Evolutionary conservation across 2,329 filamentous ascomycete genomes (phyloP), one percentile per base, ranked within the genome.

Genomic region (Elsinoe australis): DNA sequence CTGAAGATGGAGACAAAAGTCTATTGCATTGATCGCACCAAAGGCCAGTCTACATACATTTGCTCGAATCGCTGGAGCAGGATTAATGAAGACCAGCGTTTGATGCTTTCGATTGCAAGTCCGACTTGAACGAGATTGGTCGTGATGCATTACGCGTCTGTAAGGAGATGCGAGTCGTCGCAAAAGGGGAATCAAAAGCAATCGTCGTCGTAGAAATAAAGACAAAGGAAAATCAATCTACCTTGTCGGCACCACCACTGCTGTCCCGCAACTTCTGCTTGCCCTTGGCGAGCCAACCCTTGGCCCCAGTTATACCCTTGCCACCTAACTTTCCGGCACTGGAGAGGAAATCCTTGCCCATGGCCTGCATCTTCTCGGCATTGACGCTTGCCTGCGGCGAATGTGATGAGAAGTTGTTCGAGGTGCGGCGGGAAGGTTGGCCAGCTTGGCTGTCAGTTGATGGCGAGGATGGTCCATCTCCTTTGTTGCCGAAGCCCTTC

Each of bases 211-310:
- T n/a, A 24, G 35, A 47, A 41, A 31, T 33, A 39, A 24, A 41
- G 47, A 44, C 47, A 33, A 39, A 54, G 12, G 70, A 80, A 51
- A 47, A 38, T 76, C 73, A 70, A 81, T 87, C 87, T 85, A 89
- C 85, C 86, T 94, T 94, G 67, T 92, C 86, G 61, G 67, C 67
- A 47, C 67, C 67, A 53, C 81, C 79, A 54, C 77, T 78, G 62
- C 74, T 77, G 53, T 76, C 72, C 64, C 72, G 72, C 44, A 95
- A 80, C 67, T 87, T 90, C 69, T 78, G 90, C 69, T 85, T 90
- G 56, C 89, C 87, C 70, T 94, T 94, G 55, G 85, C 87, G 64
- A 95, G 82, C 54, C 95, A 67, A 46, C 89, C 90, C 71, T 95
- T 95, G 41, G 89, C 88, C 51, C 87, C 87, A 62, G 87, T 88